phyloP scores from a whole-genome alignment of 2,329 filamentous ascomycete species.

The Botrytis galanthina region DNA sequence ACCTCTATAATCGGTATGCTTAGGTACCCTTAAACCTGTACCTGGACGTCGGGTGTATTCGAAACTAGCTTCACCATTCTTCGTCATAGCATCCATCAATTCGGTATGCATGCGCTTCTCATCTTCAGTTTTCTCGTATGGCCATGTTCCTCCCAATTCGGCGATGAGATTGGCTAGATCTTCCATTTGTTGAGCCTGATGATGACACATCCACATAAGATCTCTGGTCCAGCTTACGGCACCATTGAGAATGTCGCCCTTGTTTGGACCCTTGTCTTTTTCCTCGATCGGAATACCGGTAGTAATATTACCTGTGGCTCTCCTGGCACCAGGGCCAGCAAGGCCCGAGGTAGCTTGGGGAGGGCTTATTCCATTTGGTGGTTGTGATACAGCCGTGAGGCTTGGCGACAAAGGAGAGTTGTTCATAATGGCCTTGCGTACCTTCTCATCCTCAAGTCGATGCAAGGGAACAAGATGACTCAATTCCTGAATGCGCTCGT shows the following conservation, averaged over 20 bases:
- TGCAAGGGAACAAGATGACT: conserved; percentile 90
- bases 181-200: conserved; percentile 85
- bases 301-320: conserved; percentile 82
- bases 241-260: conserved; percentile 96
- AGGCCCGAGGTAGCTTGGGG: conserved; percentile 85
- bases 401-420: conserved; percentile 86
- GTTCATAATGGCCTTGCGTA: conserved; percentile 90
- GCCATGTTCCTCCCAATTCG: conserved; percentile 70
- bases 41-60: conserved; percentile 81
- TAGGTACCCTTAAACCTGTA: conserved; percentile 83
- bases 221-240: conserved; percentile 96
- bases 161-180: conserved; percentile 75
- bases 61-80: conserved; percentile 71
- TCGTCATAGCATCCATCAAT: conserved; percentile 79
- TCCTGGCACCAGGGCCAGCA: conserved; percentile 77
- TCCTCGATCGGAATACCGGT: conserved; percentile 91
- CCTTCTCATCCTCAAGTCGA: conserved; percentile 93
- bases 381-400: conserved; percentile 60
- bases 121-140: conserved; percentile 83
- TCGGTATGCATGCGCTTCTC: conserved; percentile 95
- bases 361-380: conserved; percentile 54
- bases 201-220: conserved; percentile 93
- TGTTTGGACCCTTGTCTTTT: conserved; percentile 98
- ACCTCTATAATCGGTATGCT: conserved; percentile 88
- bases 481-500: conserved; percentile 95